These are phyloP conservation scores for Cryptococcus wingfieldii DNA, from an alignment of 1,284 basidiomycete genomes.

Conservation along the genomic window DNA sequence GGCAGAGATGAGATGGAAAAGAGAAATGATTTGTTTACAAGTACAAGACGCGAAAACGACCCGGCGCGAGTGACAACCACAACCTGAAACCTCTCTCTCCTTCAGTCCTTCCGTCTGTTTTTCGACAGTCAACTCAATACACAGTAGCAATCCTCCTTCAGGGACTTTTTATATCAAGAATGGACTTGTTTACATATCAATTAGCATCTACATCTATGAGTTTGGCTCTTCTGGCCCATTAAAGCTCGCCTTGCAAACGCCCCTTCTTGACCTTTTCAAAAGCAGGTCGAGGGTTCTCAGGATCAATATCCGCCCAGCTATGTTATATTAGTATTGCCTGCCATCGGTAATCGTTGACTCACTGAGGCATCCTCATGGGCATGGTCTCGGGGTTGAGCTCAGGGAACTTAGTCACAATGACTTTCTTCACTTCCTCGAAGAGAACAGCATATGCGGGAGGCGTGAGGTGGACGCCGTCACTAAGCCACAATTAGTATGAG, in stretches of 20 bases:
- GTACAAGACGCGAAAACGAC: no score
- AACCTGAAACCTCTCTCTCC: no score
- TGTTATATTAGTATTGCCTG: not conserved
- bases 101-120: no score
- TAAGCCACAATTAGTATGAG: constrained; percentile 3
- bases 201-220: not conserved
- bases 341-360: constrained; percentile 6
- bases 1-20: no score
- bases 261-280: constrained; percentile 18
- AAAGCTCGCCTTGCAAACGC: constrained; percentile 19
- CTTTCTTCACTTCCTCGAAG: constrained; percentile 59
- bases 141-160: no score
- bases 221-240: not conserved
- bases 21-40: no score
- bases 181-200: no score
- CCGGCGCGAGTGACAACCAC: no score
- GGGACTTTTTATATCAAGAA: no score
- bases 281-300: constrained; percentile 14
- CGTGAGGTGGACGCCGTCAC: constrained; percentile 75
- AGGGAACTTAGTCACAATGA: constrained; percentile 59
- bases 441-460: constrained; percentile 66
- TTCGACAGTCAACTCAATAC: no score
- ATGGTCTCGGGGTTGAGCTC: constrained; percentile 56
- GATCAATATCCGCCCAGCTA: constrained; percentile 29
- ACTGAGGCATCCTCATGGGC: constrained; percentile 39